Conservation (phyloP, 768 basidiomycete species). For the Candolleomyces aberdarensis region DNA sequence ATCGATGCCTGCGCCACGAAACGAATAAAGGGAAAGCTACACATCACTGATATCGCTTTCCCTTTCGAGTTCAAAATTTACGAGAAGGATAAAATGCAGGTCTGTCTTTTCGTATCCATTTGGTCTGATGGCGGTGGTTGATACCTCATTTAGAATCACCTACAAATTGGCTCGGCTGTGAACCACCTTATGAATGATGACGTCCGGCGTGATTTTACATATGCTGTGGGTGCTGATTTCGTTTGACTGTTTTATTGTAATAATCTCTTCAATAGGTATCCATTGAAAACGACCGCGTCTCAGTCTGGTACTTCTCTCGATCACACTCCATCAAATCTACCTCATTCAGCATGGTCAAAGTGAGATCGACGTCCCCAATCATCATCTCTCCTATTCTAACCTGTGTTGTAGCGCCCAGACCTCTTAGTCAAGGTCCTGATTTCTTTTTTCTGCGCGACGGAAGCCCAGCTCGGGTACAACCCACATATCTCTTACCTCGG, state of each 20-base stretch:
- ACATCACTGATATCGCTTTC: constrained; percentile 8
- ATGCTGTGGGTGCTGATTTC: constrained; percentile 14
- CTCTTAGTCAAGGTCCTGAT: constrained; percentile 1
- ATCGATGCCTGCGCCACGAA: constrained; percentile 15
- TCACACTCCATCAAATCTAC: constrained; percentile 8
- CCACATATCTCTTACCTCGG: background rate
- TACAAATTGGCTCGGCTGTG: constrained; percentile 2
- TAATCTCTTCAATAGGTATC: constrained; percentile 1
- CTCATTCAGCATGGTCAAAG: constrained; percentile 5
- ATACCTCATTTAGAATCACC: constrained; percentile 8
- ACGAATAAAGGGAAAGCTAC: background rate
- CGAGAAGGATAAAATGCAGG: background rate
- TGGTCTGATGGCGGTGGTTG: background rate
- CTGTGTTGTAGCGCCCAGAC: background rate
- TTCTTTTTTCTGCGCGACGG: constrained; percentile 4
- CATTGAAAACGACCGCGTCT: constrained; percentile 5
- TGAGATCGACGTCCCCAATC: background rate
- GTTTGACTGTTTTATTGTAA: background rate
- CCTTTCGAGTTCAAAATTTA: constrained; percentile 13
- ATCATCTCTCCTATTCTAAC: background rate
- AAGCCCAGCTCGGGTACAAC: background rate
- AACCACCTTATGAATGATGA: constrained; percentile 24
- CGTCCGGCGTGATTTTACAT: constrained; percentile 18
- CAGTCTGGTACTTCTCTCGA: constrained; percentile 11
- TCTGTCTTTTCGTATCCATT: background rate